Conservation (phyloP, 371 early-diverging fungal species). For the Rhizomucor pusillus region DNA sequence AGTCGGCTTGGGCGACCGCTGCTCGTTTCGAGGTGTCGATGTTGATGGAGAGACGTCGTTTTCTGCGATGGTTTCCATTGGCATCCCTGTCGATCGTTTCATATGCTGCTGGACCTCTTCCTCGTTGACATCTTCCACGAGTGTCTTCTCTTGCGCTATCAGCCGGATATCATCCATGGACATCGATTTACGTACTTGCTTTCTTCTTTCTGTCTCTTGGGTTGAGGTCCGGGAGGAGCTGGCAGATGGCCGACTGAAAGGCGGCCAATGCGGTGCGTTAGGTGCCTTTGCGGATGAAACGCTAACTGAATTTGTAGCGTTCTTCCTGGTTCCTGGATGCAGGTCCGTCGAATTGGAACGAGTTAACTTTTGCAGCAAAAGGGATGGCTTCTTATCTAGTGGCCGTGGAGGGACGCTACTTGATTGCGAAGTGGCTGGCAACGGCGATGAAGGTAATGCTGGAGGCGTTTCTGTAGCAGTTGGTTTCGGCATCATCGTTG, state of each 20-base stretch:
- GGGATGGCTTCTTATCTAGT: slow-evolving; percentile 15
- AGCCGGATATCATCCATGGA: slow-evolving; percentile 14
- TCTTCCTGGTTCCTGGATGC: background rate
- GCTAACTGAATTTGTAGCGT: background rate
- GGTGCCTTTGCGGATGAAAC: too few relatives aligned
- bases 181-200: slow-evolving; percentile 16
- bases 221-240: background rate
- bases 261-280: background rate
- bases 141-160: slow-evolving; percentile 8
- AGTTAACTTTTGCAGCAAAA: slow-evolving; percentile 14
- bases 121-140: background rate
- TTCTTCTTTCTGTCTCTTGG: slow-evolving; percentile 3
- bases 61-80: background rate
- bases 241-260: background rate
- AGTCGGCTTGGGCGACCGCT: background rate
- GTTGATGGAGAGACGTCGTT: background rate
- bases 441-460: slow-evolving; percentile 3
- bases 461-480: background rate
- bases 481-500: too few relatives aligned
- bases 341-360: background rate
- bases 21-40: background rate
- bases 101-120: background rate
- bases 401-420: slow-evolving; percentile 5
- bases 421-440: background rate
- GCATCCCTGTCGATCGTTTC: background rate